Conservation (phyloP, 257 asterid genomes). For the Rauvolfia tetraphylla region DNA sequence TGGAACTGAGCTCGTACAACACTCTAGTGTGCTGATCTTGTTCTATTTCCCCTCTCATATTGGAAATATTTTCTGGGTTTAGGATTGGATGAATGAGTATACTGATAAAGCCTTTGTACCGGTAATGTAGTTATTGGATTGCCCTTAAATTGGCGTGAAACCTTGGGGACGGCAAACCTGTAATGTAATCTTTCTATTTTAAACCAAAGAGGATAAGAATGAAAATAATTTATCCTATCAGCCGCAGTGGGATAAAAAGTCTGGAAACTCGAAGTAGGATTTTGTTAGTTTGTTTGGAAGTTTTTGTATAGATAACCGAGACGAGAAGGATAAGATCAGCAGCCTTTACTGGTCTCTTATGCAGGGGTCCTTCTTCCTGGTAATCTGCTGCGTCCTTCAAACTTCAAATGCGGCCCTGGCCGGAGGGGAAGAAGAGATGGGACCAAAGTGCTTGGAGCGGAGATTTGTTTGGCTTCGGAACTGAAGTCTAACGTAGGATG, state of each 20-base stretch:
- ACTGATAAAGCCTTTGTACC: not conserved
- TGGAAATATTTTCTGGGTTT: not conserved
- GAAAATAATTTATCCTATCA: not conserved
- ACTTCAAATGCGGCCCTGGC: not conserved
- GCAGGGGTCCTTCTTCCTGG: not conserved
- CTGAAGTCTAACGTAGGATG: not conserved
- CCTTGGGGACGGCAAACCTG: not conserved
- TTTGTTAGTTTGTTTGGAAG: not conserved
- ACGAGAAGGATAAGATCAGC: not conserved
- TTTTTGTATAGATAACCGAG: not conserved
- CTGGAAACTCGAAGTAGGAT: not conserved
- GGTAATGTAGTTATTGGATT: not conserved
- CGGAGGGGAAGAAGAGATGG: not conserved
- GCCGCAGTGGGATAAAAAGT: not conserved
- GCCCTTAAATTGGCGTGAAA: not conserved
- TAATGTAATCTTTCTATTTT: not conserved
- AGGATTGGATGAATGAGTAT: too few species aligned
- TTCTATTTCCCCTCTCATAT: not conserved
- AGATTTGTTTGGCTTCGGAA: not conserved
- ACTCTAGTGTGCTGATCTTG: slow-evolving; percentile 35
- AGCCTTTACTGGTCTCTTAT: not conserved
- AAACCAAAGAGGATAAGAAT: not conserved
- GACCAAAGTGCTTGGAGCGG: not conserved
- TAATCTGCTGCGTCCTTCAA: not conserved
- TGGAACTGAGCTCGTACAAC: slow-evolving; percentile 38